Conservation (phyloP, 2,329 filamentous ascomycete species). For the Monosporascus sp. region DNA sequence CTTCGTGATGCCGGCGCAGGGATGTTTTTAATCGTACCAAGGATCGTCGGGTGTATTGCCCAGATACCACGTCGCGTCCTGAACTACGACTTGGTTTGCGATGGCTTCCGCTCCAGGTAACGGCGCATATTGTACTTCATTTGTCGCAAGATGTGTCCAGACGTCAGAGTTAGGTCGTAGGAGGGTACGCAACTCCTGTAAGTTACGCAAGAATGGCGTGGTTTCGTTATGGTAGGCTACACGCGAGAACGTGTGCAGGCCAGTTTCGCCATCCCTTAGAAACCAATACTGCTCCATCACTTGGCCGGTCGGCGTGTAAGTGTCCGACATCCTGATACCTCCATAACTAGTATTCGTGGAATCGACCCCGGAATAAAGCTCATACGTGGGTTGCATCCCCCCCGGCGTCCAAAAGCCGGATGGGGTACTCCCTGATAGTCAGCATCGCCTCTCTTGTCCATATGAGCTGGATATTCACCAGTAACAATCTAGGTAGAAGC, state of each 20-base stretch:
- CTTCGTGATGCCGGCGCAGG: neutral
- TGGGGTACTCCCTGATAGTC: slow-evolving; percentile 32
- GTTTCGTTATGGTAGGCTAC: slow-evolving; percentile 55
- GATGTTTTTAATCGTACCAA: slow-evolving; percentile 18
- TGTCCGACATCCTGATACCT: slow-evolving; percentile 56
- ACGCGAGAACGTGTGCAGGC: slow-evolving; percentile 57
- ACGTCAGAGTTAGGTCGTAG: slow-evolving; percentile 55
- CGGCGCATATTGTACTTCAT: slow-evolving; percentile 50
- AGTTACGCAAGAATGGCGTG: slow-evolving; percentile 49
- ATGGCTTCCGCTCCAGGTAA: slow-evolving; percentile 40
- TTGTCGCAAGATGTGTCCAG: slow-evolving; percentile 60
- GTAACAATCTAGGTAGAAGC: slow-evolving; percentile 60
- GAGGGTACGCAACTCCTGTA: slow-evolving; percentile 58
- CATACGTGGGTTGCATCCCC: slow-evolving; percentile 39
- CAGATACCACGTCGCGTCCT: slow-evolving; percentile 61
- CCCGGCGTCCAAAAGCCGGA: slow-evolving; percentile 57
- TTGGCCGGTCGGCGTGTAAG: slow-evolving; percentile 53
- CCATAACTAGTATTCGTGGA: slow-evolving; percentile 47
- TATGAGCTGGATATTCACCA: slow-evolving; percentile 31
- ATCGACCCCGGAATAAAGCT: slow-evolving; percentile 48
- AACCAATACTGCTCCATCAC: slow-evolving; percentile 62
- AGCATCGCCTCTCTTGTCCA: slow-evolving; percentile 5
- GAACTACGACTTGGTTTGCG: slow-evolving; percentile 44
- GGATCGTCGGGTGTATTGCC: slow-evolving; percentile 48
- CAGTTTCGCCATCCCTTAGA: slow-evolving; percentile 56